phyloP scores from a whole-genome alignment of 257 asterid species.

The Nicotiana tabacum region DNA sequence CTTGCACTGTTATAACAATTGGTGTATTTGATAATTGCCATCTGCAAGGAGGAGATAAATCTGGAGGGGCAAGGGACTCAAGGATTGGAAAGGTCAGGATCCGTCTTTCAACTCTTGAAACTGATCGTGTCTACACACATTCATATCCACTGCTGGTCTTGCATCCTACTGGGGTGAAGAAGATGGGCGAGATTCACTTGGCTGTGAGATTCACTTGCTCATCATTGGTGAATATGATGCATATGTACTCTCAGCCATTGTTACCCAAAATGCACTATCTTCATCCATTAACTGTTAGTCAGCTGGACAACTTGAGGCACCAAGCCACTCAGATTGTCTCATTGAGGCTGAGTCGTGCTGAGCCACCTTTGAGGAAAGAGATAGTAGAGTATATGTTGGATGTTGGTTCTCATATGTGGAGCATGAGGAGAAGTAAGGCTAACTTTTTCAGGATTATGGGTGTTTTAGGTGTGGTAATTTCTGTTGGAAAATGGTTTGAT shows the following conservation, averaged over 20 bases:
- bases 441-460: constrained; percentile 50
- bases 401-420: constrained; percentile 56
- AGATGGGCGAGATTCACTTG: constrained; percentile 51
- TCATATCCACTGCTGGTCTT: constrained; percentile 42
- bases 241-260: constrained; percentile 43
- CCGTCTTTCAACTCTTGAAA: constrained; percentile 47
- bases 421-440: constrained; percentile 57
- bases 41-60: constrained; percentile 42
- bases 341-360: constrained; percentile 45
- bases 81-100: constrained; percentile 49
- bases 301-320: constrained; percentile 50
- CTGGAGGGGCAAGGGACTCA: constrained; percentile 37
- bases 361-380: constrained; percentile 51
- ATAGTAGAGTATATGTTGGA: constrained; percentile 48
- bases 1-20: constrained; percentile 46
- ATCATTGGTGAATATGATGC: constrained; percentile 46
- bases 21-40: constrained; percentile 49
- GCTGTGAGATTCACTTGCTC: constrained; percentile 47
- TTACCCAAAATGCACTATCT: constrained; percentile 49
- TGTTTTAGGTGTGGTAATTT: constrained; percentile 36
- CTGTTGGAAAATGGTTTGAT: constrained; percentile 53
- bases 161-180: constrained; percentile 47
- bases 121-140: constrained; percentile 47
- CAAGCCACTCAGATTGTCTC: constrained; percentile 49
- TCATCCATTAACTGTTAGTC: constrained; percentile 39